A percentile compares a stretch with the other conserved stretches of the same genome.
phyloP scores from a whole-genome alignment of 345 rosid genomes.

The Salix exigua region DNA sequence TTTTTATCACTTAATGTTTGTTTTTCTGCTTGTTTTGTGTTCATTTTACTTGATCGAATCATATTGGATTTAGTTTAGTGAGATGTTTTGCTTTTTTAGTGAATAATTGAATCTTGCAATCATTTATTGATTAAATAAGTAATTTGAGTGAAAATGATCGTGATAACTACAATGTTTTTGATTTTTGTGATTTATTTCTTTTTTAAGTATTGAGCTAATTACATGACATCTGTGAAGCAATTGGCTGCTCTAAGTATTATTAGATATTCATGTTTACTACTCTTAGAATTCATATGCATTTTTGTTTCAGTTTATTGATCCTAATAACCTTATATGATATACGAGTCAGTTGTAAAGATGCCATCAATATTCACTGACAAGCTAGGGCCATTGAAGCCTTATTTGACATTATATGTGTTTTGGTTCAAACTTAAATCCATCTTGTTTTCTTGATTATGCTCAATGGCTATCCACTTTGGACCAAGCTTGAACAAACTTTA shows the following conservation, averaged over 20 bases:
- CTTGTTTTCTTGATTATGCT: not conserved
- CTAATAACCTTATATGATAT: not conserved
- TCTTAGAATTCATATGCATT: not conserved
- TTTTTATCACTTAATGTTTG: not conserved
- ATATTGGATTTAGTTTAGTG: constrained; percentile 7
- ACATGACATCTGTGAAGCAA: not conserved
- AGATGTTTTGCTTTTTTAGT: not conserved
- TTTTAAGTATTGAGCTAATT: not conserved
- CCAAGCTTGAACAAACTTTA: not conserved
- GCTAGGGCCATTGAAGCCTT: not conserved
- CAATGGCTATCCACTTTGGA: not conserved
- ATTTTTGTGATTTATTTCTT: not conserved
- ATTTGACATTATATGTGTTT: not conserved
- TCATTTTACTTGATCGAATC: not conserved
- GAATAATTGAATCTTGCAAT: not conserved
- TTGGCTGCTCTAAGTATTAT: not conserved
- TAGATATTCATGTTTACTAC: not conserved
- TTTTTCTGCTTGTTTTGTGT: not conserved
- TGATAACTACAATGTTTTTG: not conserved
- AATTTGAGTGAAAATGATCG: not conserved
- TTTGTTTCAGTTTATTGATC: not conserved
- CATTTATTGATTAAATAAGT: not conserved
- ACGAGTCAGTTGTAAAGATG: not conserved
- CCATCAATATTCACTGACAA: not conserved
- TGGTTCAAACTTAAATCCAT: not conserved